Conservation (phyloP, 768 basidiomycete genomes). For the Xanthoconium stramineum region DNA sequence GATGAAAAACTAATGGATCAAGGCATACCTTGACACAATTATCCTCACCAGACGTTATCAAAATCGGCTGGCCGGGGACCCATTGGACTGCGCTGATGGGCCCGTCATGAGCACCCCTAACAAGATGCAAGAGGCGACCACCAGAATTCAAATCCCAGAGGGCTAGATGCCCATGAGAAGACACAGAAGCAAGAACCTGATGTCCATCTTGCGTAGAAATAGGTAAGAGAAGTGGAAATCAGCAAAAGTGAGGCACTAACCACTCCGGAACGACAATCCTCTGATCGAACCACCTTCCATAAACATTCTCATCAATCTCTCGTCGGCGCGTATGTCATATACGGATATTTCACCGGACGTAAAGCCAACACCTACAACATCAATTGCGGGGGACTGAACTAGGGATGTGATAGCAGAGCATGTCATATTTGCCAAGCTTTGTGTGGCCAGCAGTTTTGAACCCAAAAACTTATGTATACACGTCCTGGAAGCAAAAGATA, state of each 20-base stretch:
- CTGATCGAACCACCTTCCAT: constrained; percentile 85
- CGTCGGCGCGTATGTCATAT: constrained; percentile 88
- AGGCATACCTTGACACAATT: constrained; percentile 85
- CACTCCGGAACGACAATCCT: constrained; percentile 81
- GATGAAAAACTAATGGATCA: not conserved
- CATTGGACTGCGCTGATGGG: constrained; percentile 82
- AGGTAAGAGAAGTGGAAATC: constrained; percentile 1
- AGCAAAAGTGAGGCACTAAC: constrained; percentile 41
- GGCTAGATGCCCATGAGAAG: constrained; percentile 83
- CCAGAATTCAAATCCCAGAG: constrained; percentile 89
- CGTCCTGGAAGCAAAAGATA: constrained; percentile 43
- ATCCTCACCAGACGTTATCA: constrained; percentile 89
- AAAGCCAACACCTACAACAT: constrained; percentile 93
- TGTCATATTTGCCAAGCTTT: constrained; percentile 26
- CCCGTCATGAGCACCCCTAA: constrained; percentile 87
- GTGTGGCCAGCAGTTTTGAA: constrained; percentile 47
- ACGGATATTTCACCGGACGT: constrained; percentile 83
- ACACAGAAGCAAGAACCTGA: constrained; percentile 83
- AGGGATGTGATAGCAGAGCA: constrained; percentile 66
- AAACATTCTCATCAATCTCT: constrained; percentile 81
- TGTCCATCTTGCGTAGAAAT: constrained; percentile 62
- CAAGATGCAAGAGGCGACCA: constrained; percentile 78
- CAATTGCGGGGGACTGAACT: constrained; percentile 91
- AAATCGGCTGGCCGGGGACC: constrained; percentile 88
- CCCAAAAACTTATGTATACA: constrained; percentile 78